Base-by-base conservation (phyloP, 805 yeast species). In the Candida dajiaensis region DNA sequence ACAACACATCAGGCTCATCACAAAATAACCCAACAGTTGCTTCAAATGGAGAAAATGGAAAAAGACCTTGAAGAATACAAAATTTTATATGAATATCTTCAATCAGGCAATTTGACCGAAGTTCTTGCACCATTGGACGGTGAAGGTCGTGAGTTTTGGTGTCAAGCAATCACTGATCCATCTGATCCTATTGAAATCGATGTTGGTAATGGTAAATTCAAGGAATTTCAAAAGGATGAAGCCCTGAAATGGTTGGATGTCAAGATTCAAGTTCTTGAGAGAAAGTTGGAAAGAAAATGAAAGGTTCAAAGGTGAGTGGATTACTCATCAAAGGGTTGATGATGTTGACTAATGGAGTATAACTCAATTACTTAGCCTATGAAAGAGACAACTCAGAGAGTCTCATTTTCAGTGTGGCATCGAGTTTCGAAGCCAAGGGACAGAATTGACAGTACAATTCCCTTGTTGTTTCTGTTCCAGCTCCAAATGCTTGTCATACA, bases 121-220 rank as follows among this genome's bases (percentile, higher is more conserved):
- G 50, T 54, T 6, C 43, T 54, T 3, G 52, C 54, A 2, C 56
- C 56, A 2, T 38, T 54, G 10, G 58, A 54, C 33, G 54, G 54
- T 11, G 51, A 50, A 12, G 58, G 58, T 1, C 38, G 50, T 9
- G 58, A 54, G 41, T 52, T 54, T 45, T 54, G 54, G 56, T 50
- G 44, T 25, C 50, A 50, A 16, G 56, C 58, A 2, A n/a, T 45
- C 2, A 48, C 50, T 2, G 51, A 50, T 31, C 53, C 50, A 11
- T 10, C 37, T 8, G 40, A 28, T 4, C 43, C 22, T 6, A 40
- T 52, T 1, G 52, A 52, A 13, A 41, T 52, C 12, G 52, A 49
- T 15, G 25, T 36, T 16, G 23, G 23, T 20, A 25, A 25, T 19
- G 55, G 53, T 1, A 19, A 45, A 18, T 31, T 38, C 25, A 40